Percentiles rank a stretch among this genome's conserved stretches.
These are phyloP conservation scores for Aegilops tauschii DNA, from an alignment of 176 grass and related monocot genomes.

Conservation along the genomic window DNA sequence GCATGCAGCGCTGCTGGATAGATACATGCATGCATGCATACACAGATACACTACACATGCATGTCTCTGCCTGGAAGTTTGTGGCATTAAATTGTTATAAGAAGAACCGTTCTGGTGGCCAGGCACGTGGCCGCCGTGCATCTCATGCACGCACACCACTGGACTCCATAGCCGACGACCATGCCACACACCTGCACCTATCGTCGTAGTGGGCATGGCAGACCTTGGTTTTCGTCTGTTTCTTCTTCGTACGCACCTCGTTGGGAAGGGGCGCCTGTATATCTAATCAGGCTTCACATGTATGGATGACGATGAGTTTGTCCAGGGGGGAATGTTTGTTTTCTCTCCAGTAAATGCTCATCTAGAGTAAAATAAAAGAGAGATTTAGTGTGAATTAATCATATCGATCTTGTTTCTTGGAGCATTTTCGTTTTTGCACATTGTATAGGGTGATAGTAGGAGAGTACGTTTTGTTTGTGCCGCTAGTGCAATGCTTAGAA, in stretches of 20 bases:
- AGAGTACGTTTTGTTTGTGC: too few relatives aligned
- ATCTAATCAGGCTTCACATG: not conserved
- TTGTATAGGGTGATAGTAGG: too few relatives aligned
- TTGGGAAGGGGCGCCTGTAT: not conserved
- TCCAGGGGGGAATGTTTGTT: not conserved
- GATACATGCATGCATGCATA: not conserved
- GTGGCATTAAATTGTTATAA: not conserved
- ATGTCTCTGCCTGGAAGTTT: not conserved
- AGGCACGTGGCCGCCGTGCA: conserved; percentile 16
- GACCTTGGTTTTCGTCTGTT: not conserved
- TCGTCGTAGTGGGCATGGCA: not conserved
- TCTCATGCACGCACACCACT: not conserved
- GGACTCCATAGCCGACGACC: not conserved
- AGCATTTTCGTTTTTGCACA: too few relatives aligned
- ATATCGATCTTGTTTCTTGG: not conserved
- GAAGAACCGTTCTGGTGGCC: not conserved
- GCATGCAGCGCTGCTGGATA: not conserved
- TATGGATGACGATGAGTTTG: not conserved
- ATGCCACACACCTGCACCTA: not conserved
- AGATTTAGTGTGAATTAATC: not conserved
- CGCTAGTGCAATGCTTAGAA: too few relatives aligned
- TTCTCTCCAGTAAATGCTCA: not conserved
- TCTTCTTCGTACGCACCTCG: not conserved
- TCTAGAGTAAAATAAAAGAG: not conserved
- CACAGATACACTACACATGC: not conserved